Conservation (phyloP, 805 yeast species). For the Cyberlindnera maritima region DNA sequence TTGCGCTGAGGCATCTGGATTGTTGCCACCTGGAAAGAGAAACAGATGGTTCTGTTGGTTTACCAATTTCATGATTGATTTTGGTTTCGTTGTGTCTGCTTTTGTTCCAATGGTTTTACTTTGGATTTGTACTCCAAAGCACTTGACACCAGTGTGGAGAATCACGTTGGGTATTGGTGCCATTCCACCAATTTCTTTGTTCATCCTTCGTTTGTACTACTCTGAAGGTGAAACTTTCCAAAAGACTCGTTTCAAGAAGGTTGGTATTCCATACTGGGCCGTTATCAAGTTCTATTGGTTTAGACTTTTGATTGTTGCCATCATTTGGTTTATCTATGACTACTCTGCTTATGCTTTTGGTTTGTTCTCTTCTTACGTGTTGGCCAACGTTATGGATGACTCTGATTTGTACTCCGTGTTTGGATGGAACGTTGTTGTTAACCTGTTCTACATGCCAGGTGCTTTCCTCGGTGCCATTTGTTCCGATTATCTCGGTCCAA, state of each 20-base stretch:
- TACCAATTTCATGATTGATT: slow-evolving; percentile 84
- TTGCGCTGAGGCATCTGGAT: slow-evolving; percentile 85
- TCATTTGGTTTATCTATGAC: slow-evolving; percentile 91
- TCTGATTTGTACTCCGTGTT: slow-evolving; percentile 68
- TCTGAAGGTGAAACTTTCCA: slow-evolving; percentile 70
- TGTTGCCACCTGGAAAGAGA: slow-evolving; percentile 77
- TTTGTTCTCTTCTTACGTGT: slow-evolving; percentile 72
- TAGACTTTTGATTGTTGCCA: slow-evolving; percentile 63
- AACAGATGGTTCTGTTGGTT: slow-evolving; percentile 89
- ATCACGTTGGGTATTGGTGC: slow-evolving; percentile 88
- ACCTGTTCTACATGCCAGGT: slow-evolving; percentile 88
- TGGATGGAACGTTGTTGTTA: slow-evolving; percentile 91
- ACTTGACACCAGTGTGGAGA: slow-evolving; percentile 88
- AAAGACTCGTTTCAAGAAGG: slow-evolving; percentile 65
- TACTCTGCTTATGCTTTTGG: slow-evolving; percentile 87
- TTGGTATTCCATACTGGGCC: slow-evolving; percentile 61
- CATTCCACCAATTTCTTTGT: slow-evolving; percentile 76
- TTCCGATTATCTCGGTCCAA: slow-evolving; percentile 91
- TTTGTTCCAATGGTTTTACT: slow-evolving; percentile 83
- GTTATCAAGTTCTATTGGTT: slow-evolving; percentile 82
- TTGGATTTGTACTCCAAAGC: slow-evolving; percentile 73
- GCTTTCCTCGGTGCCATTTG: slow-evolving; percentile 79
- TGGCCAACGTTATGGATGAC: slow-evolving; percentile 53
- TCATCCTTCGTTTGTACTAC: slow-evolving; percentile 73
- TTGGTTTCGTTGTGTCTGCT: slow-evolving; percentile 79